A percentile compares a stretch with the other conserved stretches of the same genome.
Evolutionary conservation across 1,284 basidiomycete genomes (phyloP).

Genomic region (Sporisorium exsertum): DNA sequence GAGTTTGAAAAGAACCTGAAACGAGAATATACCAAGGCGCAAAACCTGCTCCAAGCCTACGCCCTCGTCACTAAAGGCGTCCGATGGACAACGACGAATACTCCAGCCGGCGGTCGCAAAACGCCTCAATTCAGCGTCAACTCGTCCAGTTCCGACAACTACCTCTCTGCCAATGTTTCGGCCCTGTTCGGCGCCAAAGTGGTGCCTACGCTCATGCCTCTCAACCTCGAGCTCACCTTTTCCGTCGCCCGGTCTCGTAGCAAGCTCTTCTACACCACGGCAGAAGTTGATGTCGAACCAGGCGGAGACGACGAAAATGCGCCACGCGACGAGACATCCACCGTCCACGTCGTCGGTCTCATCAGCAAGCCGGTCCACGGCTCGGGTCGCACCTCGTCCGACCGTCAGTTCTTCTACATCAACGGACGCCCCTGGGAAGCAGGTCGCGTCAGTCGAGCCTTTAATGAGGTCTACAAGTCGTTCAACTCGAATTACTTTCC

Average conservation of each 20-base stretch:
- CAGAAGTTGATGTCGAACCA: slow-evolving; percentile 3
- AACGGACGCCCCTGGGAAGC: slow-evolving; percentile 90
- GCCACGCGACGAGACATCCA: slow-evolving; percentile 36
- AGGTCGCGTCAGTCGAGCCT: slow-evolving; percentile 51
- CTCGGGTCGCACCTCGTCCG: slow-evolving; percentile 76
- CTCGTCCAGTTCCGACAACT: slow-evolving; percentile 73
- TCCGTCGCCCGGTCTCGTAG: slow-evolving; percentile 14
- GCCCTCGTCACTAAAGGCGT: slow-evolving; percentile 81
- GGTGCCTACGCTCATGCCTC: slow-evolving; percentile 79
- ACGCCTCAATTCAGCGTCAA: slow-evolving; percentile 80
- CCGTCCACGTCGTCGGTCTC: slow-evolving; percentile 78
- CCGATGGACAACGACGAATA: slow-evolving; percentile 81
- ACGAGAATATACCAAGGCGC: slow-evolving; percentile 87
- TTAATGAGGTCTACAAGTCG: slow-evolving; percentile 66
- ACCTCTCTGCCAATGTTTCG: slow-evolving; percentile 76
- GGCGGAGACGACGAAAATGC: not conserved
- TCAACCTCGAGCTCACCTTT: slow-evolving; percentile 73
- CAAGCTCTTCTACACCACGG: not conserved
- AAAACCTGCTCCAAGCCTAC: slow-evolving; percentile 86
- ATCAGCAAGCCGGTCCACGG: slow-evolving; percentile 82
- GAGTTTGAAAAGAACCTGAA: slow-evolving; percentile 91
- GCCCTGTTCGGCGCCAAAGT: slow-evolving; percentile 88
- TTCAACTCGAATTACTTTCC: slow-evolving; percentile 72
- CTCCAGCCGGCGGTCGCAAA: slow-evolving; percentile 79
- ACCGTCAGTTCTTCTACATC: slow-evolving; percentile 92